Conservation (phyloP, 1,139 yeast species). For the Hansenula sp. region DNA sequence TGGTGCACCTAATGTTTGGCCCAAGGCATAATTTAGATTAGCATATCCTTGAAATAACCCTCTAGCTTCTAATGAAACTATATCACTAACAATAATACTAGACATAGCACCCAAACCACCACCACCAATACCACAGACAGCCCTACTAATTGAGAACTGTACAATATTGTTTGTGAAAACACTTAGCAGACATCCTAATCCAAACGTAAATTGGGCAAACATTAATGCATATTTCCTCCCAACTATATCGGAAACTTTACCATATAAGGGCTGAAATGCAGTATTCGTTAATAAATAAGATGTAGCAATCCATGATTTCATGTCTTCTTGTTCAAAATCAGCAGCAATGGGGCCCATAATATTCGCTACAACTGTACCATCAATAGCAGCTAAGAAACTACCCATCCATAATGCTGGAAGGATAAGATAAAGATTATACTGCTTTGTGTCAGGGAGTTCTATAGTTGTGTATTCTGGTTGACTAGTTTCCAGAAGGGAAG, state of each 20-base stretch:
- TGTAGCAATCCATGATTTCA: conserved; percentile 64
- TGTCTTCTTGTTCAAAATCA: conserved; percentile 52
- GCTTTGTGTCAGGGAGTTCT: neutral
- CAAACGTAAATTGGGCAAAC: conserved; percentile 42
- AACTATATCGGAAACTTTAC: conserved; percentile 49
- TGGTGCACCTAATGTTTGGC: conserved; percentile 66
- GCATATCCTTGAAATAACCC: conserved; percentile 52
- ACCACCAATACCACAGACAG: conserved; percentile 45
- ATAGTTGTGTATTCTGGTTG: conserved; percentile 7
- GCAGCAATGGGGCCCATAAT: conserved; percentile 62
- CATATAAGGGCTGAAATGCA: conserved; percentile 68
- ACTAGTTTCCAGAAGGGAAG: neutral
- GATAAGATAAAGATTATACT: neutral
- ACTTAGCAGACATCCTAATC: conserved; percentile 35
- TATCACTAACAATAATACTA: conserved; percentile 42
- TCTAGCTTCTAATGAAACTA: conserved; percentile 41
- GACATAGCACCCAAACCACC: conserved; percentile 46
- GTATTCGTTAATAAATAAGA: conserved; percentile 59
- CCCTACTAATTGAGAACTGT: conserved; percentile 40
- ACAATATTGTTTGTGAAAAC: conserved; percentile 35
- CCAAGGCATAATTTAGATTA: conserved; percentile 58
- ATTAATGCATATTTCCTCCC: conserved; percentile 41
- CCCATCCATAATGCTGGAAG: conserved; percentile 37
- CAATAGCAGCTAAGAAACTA: conserved; percentile 56
- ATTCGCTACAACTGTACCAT: conserved; percentile 64